These are phyloP conservation scores for Cladorrhinum sp. DNA, from an alignment of 2,329 filamentous ascomycete species.

Conservation along the genomic window DNA sequence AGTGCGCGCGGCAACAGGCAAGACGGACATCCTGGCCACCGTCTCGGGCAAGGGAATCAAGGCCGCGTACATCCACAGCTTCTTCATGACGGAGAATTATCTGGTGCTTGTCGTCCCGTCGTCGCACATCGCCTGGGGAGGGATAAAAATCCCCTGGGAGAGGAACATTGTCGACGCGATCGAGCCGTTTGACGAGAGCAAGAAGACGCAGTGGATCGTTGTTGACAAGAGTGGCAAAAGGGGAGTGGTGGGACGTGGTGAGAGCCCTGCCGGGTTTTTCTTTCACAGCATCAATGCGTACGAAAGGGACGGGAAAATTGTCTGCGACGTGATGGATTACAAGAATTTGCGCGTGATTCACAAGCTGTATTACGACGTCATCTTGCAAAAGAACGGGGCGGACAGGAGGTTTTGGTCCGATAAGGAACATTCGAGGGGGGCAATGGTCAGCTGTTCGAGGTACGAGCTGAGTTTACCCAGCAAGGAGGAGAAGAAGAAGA, in stretches of 20 bases:
- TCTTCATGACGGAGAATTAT: conserved; percentile 69
- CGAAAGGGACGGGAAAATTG: conserved; percentile 49
- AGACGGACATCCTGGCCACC: conserved; percentile 68
- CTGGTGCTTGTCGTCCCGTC: conserved; percentile 72
- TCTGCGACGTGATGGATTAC: conserved; percentile 65
- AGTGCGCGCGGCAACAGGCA: conserved; percentile 58
- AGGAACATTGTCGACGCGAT: conserved; percentile 69
- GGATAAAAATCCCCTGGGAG: conserved; percentile 60
- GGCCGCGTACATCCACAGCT: conserved; percentile 77
- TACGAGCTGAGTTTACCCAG: conserved; percentile 43
- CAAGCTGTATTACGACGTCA: conserved; percentile 66
- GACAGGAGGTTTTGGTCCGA: conserved; percentile 43
- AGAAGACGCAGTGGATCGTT: conserved; percentile 67
- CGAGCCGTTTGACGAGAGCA: conserved; percentile 55
- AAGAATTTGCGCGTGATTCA: conserved; percentile 63
- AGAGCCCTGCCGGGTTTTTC: conserved; percentile 67
- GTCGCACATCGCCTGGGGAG: conserved; percentile 56
- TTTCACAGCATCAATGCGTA: conserved; percentile 80
- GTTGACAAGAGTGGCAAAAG: conserved; percentile 61
- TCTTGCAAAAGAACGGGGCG: conserved; percentile 53
- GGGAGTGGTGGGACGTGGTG: conserved; percentile 67
- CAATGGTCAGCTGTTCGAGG: conserved; percentile 41
- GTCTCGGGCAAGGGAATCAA: conserved; percentile 49
- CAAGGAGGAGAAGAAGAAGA: neutral
- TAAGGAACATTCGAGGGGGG: conserved; percentile 37